Evolutionary conservation across 2,329 filamentous ascomycete genomes (phyloP), one percentile per base, ranked within the genome.

Genomic region (Alternaria burnsii): DNA sequence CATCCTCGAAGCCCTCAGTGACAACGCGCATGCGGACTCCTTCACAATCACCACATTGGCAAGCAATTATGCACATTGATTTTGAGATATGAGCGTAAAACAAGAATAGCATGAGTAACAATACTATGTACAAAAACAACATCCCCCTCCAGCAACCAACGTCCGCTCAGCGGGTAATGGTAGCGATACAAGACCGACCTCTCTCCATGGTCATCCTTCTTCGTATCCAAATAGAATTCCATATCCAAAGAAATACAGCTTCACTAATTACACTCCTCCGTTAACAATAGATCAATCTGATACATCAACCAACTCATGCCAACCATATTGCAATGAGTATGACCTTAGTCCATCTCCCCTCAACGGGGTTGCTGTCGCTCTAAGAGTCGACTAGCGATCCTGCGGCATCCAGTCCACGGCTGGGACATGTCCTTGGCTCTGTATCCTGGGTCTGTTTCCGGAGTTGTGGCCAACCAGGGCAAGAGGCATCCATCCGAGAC

Each of bases 281-380:
- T 64, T 59, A 63, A 61, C 56, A 59, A 59, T 56, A 52, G 51
- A 71, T 69, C 65, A 69, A 66, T 69, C 62, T 70, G 54, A 56
- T 57, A 61, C 52, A 68, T 67, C 65, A 62, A 57, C 69, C 64
- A 63, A 65, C 69, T 71, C 68, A 71, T 71, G 67, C 68, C 65
- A 65, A 68, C 63, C 59, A 52, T 62, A 26, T 68, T 71, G 68
- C 67, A 63, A 68, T 70, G 70, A 71, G 68, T 65, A 43, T 65
- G 63, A 69, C 67, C 44, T 38, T 51, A 61, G 68, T 67, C 66
- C 67, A 53, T 63, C 50, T 67, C 55, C 59, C 66, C 62, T 52
- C 34, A 50, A 22, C n/a, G 50, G 54, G 65, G 65, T 55, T 63
- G 53, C 69, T 64, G 58, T 71, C 65, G 47, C 54, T 55, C 59